Evolutionary conservation across 2,329 filamentous ascomycete genomes (phyloP).

Genomic region (Exophiala sideris): DNA sequence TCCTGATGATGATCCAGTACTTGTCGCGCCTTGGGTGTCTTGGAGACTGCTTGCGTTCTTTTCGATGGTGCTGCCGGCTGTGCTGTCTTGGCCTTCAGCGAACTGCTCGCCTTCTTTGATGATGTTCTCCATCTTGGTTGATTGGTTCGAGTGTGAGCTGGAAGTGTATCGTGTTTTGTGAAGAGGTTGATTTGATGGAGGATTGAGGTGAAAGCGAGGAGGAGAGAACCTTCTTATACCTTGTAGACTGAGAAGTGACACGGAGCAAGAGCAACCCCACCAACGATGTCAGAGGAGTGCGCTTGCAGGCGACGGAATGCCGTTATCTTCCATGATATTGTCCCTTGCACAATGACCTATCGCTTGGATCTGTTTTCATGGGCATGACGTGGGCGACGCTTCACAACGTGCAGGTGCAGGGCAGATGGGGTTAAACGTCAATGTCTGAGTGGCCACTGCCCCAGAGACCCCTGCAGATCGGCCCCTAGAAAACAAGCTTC

Average conservation of each 20-base stretch:
- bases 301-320: not conserved
- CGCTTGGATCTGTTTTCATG: too few relatives aligned
- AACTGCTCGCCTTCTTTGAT: not conserved
- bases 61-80: not conserved
- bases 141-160: not conserved
- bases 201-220: not conserved
- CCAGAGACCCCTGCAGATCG: too few relatives aligned
- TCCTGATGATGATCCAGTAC: not conserved
- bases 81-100: not conserved
- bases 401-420: too few relatives aligned
- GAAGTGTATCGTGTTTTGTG: not conserved
- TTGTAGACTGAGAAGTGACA: not conserved
- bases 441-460: too few relatives aligned
- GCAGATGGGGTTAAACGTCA: too few relatives aligned
- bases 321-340: not conserved
- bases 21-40: not conserved
- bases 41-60: not conserved
- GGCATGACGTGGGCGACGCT: too few relatives aligned
- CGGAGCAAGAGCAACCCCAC: not conserved
- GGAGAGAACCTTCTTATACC: not conserved
- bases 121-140: not conserved
- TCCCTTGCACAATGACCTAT: slow-evolving; percentile 36
- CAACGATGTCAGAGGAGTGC: not conserved
- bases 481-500: too few relatives aligned
- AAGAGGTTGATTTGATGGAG: not conserved